Base-by-base conservation (phyloP, 2,329 filamentous ascomycete species). In the Colletotrichum graminicola region DNA sequence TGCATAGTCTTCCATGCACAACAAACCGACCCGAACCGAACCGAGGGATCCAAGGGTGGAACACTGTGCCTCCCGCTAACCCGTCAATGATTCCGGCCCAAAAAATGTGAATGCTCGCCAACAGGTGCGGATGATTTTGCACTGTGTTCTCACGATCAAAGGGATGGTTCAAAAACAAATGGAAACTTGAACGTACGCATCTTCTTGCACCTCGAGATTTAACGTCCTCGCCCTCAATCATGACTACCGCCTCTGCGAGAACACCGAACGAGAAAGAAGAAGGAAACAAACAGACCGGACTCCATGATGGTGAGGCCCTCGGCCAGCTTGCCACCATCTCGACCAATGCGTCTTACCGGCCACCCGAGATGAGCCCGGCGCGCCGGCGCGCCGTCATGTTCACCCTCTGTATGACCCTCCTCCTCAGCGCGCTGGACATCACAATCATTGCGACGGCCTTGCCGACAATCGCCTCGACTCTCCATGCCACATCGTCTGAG, bases 361-460 rank as follows among this genome's bases (percentile, higher is more conserved):
- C 67, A 0, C 63, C 63, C 18, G 23, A 51, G 2, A 23, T 56
- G 21, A 32, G 52, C 21, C 49, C 55, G 7, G 55, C 29, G 26
- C 63, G 56, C 5, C 63, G 63, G 1, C 64, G 36, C 12, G 66
- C 69, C 6, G 51, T 72, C 16, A 65, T 69, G 66, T 64, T 68
- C 49, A 49, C 63, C 0, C 74, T 78, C 5, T 78, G 77, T 26
- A 39, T 78, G 21, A 78, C 76, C 0, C 64, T 77, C 0, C 77
- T 78, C 7, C 74, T 79, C 4, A 66, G 72, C 3, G 76, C 77
- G 0, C 61, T 79, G 0, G 77, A 79, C n/a, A 74, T 75, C 0
- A 78, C 78, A 0, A 78, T 79, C 41, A 67, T 78, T 32, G 68
- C 77, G 0, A 79, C 78, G 0, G 77, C 77, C 3, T 59, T 79